Percentiles rank a stretch among this genome's conserved stretches.
These are phyloP conservation scores for Colletotrichum phormii DNA, from an alignment of 2,329 filamentous ascomycete genomes.

Conservation along the genomic window DNA sequence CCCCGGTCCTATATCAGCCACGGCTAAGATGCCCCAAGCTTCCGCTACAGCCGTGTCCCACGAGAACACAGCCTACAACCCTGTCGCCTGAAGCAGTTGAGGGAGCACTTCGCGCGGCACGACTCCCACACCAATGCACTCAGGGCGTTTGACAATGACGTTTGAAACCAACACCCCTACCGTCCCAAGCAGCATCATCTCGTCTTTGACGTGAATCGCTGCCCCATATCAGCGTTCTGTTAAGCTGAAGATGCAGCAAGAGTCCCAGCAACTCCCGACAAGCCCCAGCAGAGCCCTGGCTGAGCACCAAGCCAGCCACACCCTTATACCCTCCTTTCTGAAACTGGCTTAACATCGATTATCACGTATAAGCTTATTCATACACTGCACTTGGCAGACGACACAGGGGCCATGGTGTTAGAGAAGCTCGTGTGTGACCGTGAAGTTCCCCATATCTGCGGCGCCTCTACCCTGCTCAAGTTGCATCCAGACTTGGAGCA, in stretches of 20 bases:
- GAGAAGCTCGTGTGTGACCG: conserved; percentile 1
- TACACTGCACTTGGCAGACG: conserved; percentile 27
- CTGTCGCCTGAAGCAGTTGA: conserved; percentile 21
- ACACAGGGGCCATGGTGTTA: conserved; percentile 29
- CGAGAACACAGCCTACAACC: conserved; percentile 24
- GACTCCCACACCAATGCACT: conserved; percentile 36
- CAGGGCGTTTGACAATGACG: conserved; percentile 37
- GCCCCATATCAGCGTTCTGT: conserved; percentile 25
- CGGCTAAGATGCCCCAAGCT: conserved; percentile 30
- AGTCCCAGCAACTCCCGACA: conserved; percentile 1
- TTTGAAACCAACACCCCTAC: conserved; percentile 35
- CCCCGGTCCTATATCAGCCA: conserved; percentile 34
- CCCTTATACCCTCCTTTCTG: conserved; percentile 28
- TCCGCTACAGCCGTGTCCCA: conserved; percentile 30
- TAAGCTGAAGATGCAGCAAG: conserved; percentile 18
- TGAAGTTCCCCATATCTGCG: conserved; percentile 25
- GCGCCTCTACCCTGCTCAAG: conserved; percentile 23
- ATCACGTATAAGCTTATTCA: conserved; percentile 36
- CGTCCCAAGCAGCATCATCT: conserved; percentile 27
- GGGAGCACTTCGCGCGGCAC: conserved; percentile 31
- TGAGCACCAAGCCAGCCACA: conserved; percentile 15
- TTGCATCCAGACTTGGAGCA: conserved; percentile 24
- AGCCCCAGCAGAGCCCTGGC: conserved; percentile 18
- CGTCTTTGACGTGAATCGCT: conserved; percentile 27
- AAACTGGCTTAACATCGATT: conserved; percentile 33